These are phyloP conservation scores for Nemania sp. DNA, from an alignment of 2,329 filamentous ascomycete genomes.

Conservation along the genomic window DNA sequence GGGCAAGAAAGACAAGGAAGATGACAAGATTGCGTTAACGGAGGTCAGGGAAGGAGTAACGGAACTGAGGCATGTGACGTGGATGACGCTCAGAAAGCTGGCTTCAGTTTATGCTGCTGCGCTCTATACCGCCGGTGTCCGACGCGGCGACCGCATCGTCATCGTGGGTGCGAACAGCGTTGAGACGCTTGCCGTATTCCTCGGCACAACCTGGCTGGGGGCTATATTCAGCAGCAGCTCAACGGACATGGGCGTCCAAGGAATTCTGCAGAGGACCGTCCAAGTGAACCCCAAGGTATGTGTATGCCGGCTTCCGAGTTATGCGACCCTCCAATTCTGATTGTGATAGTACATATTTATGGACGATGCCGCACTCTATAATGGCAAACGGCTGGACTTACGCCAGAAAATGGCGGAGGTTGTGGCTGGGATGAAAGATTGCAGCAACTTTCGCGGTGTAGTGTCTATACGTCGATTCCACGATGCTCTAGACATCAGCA, in stretches of 20 bases:
- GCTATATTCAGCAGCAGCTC: slow-evolving; percentile 76
- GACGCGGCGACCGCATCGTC: slow-evolving; percentile 74
- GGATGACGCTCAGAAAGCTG: slow-evolving; percentile 65
- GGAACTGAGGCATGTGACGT: slow-evolving; percentile 63
- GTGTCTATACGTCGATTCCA: slow-evolving; percentile 70
- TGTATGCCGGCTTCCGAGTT: background rate
- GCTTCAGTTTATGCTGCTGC: slow-evolving; percentile 67
- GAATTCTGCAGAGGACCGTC: slow-evolving; percentile 72
- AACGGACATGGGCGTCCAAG: slow-evolving; percentile 83
- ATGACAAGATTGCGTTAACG: slow-evolving; percentile 70
- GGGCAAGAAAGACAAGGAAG: slow-evolving; percentile 67
- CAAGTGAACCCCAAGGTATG: slow-evolving; percentile 73
- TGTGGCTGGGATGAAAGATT: slow-evolving; percentile 63
- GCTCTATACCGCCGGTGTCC: slow-evolving; percentile 67
- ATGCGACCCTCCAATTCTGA: background rate
- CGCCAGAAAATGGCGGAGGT: slow-evolving; percentile 72
- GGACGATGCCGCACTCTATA: slow-evolving; percentile 80
- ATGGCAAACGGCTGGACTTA: slow-evolving; percentile 74
- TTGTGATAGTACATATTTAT: slow-evolving; percentile 70
- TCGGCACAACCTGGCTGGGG: slow-evolving; percentile 72
- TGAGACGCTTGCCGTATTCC: slow-evolving; percentile 72
- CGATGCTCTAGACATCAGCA: slow-evolving; percentile 61
- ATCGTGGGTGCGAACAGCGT: slow-evolving; percentile 76
- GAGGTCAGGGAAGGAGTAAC: slow-evolving; percentile 71
- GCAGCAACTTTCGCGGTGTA: slow-evolving; percentile 64